These are phyloP conservation scores for Tetradesmus obliquus DNA, from an alignment of 139 green algal species.

Conservation along the genomic window DNA sequence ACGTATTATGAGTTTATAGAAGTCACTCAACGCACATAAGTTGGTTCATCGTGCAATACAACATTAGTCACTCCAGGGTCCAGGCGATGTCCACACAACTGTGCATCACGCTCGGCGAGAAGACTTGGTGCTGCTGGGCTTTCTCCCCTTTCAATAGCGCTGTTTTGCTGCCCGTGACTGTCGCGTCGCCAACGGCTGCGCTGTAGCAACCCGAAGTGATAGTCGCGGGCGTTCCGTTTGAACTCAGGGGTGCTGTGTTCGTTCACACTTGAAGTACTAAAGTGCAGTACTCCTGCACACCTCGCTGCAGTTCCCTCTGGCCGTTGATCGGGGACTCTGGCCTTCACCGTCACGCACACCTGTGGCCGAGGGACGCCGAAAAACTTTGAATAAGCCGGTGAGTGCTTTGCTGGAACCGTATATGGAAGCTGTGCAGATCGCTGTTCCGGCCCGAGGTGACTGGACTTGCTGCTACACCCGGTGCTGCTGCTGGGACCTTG, in stretches of 20 bases:
- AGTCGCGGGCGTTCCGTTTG: background rate
- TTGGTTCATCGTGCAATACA: background rate
- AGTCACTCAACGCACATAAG: too few relatives aligned
- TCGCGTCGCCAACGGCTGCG: background rate
- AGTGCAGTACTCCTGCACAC: background rate
- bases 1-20: too few relatives aligned
- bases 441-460: background rate
- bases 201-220: background rate
- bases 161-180: background rate
- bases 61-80: slow-evolving; percentile 1
- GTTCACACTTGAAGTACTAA: background rate
- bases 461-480: background rate
- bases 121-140: background rate
- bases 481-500: background rate
- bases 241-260: background rate
- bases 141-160: background rate
- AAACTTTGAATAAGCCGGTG: background rate
- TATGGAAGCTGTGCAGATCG: background rate
- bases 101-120: background rate
- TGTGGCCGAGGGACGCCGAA: background rate
- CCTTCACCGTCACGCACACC: background rate
- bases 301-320: background rate
- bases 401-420: background rate
- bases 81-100: background rate
- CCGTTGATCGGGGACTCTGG: background rate